Evolutionary conservation across 106 monocot species (phyloP), one percentile per base, ranked within the genome.

Genomic region (Platanthera guangdongensis): DNA sequence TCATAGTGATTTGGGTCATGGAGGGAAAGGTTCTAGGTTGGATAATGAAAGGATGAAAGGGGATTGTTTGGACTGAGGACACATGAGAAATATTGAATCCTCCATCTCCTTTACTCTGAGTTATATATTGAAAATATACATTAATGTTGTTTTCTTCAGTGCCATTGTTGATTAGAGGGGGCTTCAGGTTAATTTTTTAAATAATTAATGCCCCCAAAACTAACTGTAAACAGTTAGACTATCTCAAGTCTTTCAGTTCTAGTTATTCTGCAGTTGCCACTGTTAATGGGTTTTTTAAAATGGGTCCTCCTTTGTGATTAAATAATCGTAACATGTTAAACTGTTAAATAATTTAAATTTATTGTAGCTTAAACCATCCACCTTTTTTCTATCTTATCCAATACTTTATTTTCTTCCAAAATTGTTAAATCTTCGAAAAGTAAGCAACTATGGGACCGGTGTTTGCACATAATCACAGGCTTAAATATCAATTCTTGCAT

Each of bases 31-130:
- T 3, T 78, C 86, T 15, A 82, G 69, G 78, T 48, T 80, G 30
- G 87, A 85, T 48, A 84, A 85, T 67, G 90, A 90, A 52, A 78
- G 87, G 18, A 80, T 25, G 87, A 51, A 90, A 90, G 52, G 85
- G 90, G 21, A 79, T 65, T 52, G 74, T 65, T 1, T 80, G 80
- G 80, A 80, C 74, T 45, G 80, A 80, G 51, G 80, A 52, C 80
- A 80, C 52, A 75, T 74, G 75, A 68, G 65, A 65, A 32, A 30
- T 10, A 10, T 9, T 32, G 65, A 65, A 32, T 65, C 11, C 65
- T 32, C 32, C 18, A 57, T 25, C 8, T 10, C 46, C 69, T 46
- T 69, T 68, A 7, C 14, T 53, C 14, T 53, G 14, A 8, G 53
- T 14, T 53, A 4, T 10, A 53, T 8, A 53, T 10, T 10, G 53